These are phyloP conservation scores for Ambrosiella beaveri DNA, from an alignment of 2,329 filamentous ascomycete genomes.

Conservation along the genomic window DNA sequence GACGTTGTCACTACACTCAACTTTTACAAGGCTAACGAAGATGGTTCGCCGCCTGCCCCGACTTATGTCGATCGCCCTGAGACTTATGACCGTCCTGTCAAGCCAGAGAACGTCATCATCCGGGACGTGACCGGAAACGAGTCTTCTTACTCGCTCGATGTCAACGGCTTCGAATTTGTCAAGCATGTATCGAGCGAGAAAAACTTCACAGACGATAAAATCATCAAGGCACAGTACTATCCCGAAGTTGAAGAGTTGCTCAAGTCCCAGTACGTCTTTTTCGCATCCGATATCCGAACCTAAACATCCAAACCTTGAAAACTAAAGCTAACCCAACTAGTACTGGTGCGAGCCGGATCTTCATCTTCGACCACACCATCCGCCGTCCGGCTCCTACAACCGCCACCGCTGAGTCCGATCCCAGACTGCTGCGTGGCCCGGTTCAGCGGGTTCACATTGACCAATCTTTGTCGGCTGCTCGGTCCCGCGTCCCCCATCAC, in stretches of 20 bases:
- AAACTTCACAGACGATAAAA: conserved; percentile 34
- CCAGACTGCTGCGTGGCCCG: conserved; percentile 27
- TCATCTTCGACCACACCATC: conserved; percentile 60
- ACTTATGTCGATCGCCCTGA: conserved; percentile 21
- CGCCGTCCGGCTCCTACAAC: conserved; percentile 35
- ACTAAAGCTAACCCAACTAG: conserved; percentile 23
- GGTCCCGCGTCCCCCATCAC: conserved; percentile 23
- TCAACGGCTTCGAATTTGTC: conserved; percentile 25
- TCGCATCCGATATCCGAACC: background rate
- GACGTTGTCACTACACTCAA: conserved; percentile 19
- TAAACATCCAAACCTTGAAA: background rate
- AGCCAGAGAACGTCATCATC: conserved; percentile 18
- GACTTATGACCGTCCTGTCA: conserved; percentile 19
- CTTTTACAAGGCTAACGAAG: conserved; percentile 25
- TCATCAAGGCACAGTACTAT: conserved; percentile 50
- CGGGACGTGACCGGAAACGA: conserved; percentile 25
- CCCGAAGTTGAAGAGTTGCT: conserved; percentile 51
- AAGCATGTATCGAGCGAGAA: conserved; percentile 19
- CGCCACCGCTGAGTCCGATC: conserved; percentile 19
- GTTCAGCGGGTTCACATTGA: conserved; percentile 30
- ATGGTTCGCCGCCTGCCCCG: conserved; percentile 24
- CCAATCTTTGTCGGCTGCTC: conserved; percentile 31
- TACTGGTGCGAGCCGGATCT: conserved; percentile 40
- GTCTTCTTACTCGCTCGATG: conserved; percentile 24
- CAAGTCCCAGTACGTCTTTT: conserved; percentile 26